Evolutionary conservation across 2,329 filamentous ascomycete genomes (phyloP).

Genomic region (Hymenoscyphus repandus): DNA sequence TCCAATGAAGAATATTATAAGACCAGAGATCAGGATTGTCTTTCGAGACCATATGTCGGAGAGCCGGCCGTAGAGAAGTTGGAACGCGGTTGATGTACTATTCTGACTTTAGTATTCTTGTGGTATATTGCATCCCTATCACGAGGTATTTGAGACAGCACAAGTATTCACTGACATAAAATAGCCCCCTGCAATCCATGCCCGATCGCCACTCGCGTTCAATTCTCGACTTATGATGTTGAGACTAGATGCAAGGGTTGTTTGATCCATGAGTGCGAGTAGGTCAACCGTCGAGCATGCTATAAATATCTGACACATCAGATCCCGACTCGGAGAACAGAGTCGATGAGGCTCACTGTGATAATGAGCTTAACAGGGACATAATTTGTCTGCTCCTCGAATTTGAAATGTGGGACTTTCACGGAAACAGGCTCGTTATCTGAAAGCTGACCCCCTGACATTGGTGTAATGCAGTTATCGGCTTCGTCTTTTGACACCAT

Average conservation of each 20-base stretch:
- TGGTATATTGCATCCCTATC: no score
- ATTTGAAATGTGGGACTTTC: no score
- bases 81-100: constrained; percentile 61
- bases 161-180: constrained; percentile 39
- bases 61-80: constrained; percentile 65
- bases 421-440: no score
- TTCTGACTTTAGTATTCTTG: no score
- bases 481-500: no score
- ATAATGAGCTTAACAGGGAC: background rate
- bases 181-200: constrained; percentile 51
- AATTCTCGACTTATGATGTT: constrained; percentile 49
- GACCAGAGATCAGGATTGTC: constrained; percentile 58
- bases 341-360: background rate
- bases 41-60: constrained; percentile 65
- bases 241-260: constrained; percentile 49
- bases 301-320: constrained; percentile 44
- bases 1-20: constrained; percentile 54
- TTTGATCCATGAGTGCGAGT: constrained; percentile 53
- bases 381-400: background rate
- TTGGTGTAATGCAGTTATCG: no score
- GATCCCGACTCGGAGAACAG: no score
- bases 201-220: constrained; percentile 42
- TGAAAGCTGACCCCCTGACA: no score
- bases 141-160: no score
- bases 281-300: constrained; percentile 51